A percentile compares a stretch with the other conserved stretches of the same genome.
Conservation (phyloP, 306 rosid genomes). For the Potentilla sterilis region DNA sequence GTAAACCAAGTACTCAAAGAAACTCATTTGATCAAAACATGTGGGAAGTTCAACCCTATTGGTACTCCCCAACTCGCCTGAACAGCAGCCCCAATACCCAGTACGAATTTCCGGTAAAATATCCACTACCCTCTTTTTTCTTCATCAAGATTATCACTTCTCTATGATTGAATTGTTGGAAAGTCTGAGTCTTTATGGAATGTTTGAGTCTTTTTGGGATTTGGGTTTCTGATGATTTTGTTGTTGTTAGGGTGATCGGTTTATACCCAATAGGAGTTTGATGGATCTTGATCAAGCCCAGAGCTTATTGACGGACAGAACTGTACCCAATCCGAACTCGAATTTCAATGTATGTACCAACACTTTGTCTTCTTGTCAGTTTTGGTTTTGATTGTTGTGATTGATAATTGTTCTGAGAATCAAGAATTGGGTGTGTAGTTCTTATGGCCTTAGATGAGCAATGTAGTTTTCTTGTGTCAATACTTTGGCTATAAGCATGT, state of each 20-base stretch:
- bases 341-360: conserved; percentile 37
- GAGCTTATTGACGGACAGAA: conserved; percentile 59
- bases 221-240: not conserved
- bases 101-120: conserved; percentile 61
- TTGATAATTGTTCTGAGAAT: not conserved
- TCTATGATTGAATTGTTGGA: not conserved
- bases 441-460: not conserved
- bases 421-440: conserved; percentile 1
- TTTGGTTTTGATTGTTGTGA: not conserved
- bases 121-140: not conserved
- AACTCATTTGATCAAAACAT: conserved; percentile 19
- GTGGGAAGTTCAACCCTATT: conserved; percentile 58
- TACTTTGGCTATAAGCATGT: not conserved
- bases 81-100: conserved; percentile 40
- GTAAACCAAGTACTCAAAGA: not conserved
- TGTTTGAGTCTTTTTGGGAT: not conserved
- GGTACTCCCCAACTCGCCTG: conserved; percentile 73
- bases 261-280: conserved; percentile 85
- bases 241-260: conserved; percentile 64
- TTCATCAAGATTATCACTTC: conserved; percentile 2
- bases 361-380: not conserved
- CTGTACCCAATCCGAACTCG: conserved; percentile 29
- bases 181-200: not conserved
- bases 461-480: not conserved
- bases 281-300: conserved; percentile 96